A percentile compares a stretch with the other conserved stretches of the same genome.
These are phyloP conservation scores for Cryptococcus deneoformans DNA, from an alignment of 1,284 basidiomycete genomes.

Conservation along the genomic window DNA sequence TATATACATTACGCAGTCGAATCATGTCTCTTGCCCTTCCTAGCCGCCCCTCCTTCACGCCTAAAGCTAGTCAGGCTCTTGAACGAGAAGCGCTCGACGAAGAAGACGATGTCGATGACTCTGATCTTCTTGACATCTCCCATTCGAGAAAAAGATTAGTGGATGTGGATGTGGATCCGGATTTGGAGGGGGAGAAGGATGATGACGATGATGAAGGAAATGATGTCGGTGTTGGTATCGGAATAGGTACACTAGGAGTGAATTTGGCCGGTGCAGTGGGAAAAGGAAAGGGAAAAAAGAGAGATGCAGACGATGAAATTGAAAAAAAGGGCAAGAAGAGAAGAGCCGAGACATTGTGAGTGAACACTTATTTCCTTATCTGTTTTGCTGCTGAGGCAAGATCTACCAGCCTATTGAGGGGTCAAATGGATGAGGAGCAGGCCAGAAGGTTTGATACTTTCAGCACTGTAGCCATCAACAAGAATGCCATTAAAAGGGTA, in stretches of 20 bases:
- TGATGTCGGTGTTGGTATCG: neutral
- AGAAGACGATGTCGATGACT: slow-evolving; percentile 21
- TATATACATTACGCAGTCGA: neutral
- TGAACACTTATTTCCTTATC: too few relatives aligned
- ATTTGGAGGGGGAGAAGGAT: slow-evolving; percentile 16
- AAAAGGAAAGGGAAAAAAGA: slow-evolving; percentile 4
- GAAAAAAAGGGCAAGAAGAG: slow-evolving; percentile 14
- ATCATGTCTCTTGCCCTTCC: slow-evolving; percentile 14
- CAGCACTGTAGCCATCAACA: slow-evolving; percentile 30
- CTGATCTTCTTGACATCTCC: slow-evolving; percentile 15
- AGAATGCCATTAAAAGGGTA: slow-evolving; percentile 35
- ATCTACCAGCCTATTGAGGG: slow-evolving; percentile 27
- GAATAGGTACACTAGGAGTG: neutral
- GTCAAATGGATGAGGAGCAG: slow-evolving; percentile 38
- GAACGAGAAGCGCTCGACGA: slow-evolving; percentile 18
- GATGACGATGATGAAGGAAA: slow-evolving; percentile 2
- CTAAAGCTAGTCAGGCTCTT: slow-evolving; percentile 4
- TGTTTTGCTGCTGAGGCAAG: too few relatives aligned
- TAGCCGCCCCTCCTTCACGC: neutral
- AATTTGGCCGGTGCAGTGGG: neutral
- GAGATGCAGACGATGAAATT: slow-evolving; percentile 5
- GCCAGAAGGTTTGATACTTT: slow-evolving; percentile 42
- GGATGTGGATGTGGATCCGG: slow-evolving; percentile 17
- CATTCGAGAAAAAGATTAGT: slow-evolving; percentile 4
- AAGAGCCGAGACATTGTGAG: slow-evolving; percentile 14